phyloP scores from a whole-genome alignment of 257 asterid species.

The Fraxinus excelsior region DNA sequence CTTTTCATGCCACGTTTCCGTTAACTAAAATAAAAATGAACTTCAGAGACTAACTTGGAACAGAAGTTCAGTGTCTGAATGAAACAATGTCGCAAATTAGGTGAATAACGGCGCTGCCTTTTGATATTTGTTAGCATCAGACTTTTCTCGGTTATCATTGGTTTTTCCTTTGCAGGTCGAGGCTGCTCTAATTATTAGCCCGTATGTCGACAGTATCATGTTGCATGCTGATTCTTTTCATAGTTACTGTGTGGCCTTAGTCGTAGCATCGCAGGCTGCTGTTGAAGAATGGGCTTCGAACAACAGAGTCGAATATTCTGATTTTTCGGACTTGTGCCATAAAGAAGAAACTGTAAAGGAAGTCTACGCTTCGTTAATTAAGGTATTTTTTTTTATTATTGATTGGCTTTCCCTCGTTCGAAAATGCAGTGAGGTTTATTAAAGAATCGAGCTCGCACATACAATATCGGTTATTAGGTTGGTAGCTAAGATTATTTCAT shows the following conservation, averaged over 20 bases:
- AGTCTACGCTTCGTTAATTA: constrained; percentile 62
- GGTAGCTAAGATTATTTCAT: not conserved
- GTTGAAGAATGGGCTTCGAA: constrained; percentile 86
- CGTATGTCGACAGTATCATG: constrained; percentile 83
- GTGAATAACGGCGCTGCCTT: too few relatives aligned
- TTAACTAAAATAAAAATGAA: too few relatives aligned
- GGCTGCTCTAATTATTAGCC: constrained; percentile 67
- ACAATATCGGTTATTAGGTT: not conserved
- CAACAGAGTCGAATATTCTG: constrained; percentile 49
- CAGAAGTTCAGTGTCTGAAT: too few relatives aligned
- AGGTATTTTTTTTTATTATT: constrained; percentile 46
- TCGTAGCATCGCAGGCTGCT: constrained; percentile 72
- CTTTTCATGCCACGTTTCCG: not conserved
- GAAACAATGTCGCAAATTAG: too few relatives aligned
- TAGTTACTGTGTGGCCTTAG: constrained; percentile 86
- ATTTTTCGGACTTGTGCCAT: constrained; percentile 70
- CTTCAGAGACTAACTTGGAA: too few relatives aligned
- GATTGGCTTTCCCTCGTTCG: too few relatives aligned
- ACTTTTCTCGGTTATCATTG: not conserved
- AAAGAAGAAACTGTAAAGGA: constrained; percentile 71
- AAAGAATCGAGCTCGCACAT: not conserved
- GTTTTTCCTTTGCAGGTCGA: constrained; percentile 62
- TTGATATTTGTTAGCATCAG: too few relatives aligned
- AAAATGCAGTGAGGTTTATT: not conserved
- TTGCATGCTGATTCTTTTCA: constrained; percentile 86